Evolutionary conservation across 2,329 filamentous ascomycete species (phyloP).

Genomic region (Claviceps sp.): DNA sequence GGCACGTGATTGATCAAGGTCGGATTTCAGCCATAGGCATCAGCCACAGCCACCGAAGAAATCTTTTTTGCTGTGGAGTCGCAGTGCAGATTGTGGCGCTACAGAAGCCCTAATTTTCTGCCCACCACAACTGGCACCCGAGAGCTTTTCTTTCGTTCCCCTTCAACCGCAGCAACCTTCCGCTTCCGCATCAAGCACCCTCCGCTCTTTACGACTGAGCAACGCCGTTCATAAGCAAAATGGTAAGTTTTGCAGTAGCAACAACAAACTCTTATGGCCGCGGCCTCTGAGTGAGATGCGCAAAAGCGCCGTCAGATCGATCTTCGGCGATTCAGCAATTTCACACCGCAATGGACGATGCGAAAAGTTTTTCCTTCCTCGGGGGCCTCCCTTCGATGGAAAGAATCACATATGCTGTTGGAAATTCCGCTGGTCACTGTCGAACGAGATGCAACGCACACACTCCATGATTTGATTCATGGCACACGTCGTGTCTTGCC

Average conservation of each 20-base stretch:
- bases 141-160: conserved; percentile 15
- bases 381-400: neutral
- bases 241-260: conserved; percentile 24
- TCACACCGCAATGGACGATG: neutral
- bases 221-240: conserved; percentile 25
- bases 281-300: conserved; percentile 23
- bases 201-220: conserved; percentile 23
- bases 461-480: neutral
- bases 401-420: conserved; percentile 13
- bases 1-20: conserved; percentile 4
- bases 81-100: conserved; percentile 4
- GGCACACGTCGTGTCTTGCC: neutral
- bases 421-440: conserved; percentile 20
- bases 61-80: conserved; percentile 11
- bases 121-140: conserved; percentile 17
- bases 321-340: conserved; percentile 11
- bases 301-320: conserved; percentile 21
- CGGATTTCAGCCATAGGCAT: neutral
- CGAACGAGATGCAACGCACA: conserved; percentile 4
- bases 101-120: conserved; percentile 25
- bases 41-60: conserved; percentile 6
- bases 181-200: conserved; percentile 17
- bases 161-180: conserved; percentile 14
- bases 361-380: conserved; percentile 3
- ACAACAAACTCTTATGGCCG: conserved; percentile 25